These are phyloP conservation scores for Nitzschia putrida DNA, from an alignment of 108 stramenopile genomes.

Conservation along the genomic window DNA sequence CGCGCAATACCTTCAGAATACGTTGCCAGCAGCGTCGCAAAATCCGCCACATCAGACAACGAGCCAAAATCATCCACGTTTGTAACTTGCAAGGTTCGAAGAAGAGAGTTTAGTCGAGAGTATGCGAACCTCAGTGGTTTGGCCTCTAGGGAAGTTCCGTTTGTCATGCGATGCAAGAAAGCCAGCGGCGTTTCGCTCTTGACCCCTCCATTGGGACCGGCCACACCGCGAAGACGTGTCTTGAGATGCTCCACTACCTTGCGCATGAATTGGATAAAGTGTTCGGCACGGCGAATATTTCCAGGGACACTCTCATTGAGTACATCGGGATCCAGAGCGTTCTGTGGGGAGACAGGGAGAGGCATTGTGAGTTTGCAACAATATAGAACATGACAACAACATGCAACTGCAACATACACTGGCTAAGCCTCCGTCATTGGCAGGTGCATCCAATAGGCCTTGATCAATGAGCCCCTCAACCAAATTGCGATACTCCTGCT, in stretches of 20 bases:
- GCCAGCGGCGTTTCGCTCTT: slow-evolving; percentile 92
- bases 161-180: slow-evolving; percentile 92
- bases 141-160: slow-evolving; percentile 88
- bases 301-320: slow-evolving; percentile 97
- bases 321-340: slow-evolving; percentile 85
- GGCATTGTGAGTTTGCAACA: background rate
- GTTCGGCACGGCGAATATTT: slow-evolving; percentile 97
- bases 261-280: slow-evolving; percentile 95
- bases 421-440: slow-evolving; percentile 65
- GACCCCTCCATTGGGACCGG: slow-evolving; percentile 85
- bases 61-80: slow-evolving; percentile 91
- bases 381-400: background rate
- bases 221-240: slow-evolving; percentile 64
- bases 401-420: slow-evolving; percentile 48
- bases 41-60: slow-evolving; percentile 95
- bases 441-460: slow-evolving; percentile 70
- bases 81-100: slow-evolving; percentile 86
- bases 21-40: slow-evolving; percentile 92
- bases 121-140: slow-evolving; percentile 96
- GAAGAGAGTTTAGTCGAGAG: slow-evolving; percentile 87
- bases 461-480: slow-evolving; percentile 86
- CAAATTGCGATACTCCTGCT: slow-evolving; percentile 91
- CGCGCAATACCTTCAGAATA: slow-evolving; percentile 91
- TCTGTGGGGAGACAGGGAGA: slow-evolving; percentile 25
- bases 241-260: slow-evolving; percentile 93